Evolutionary conservation across 345 rosid genomes (phyloP).

Genomic region (Chamaenerion angustifolium): DNA sequence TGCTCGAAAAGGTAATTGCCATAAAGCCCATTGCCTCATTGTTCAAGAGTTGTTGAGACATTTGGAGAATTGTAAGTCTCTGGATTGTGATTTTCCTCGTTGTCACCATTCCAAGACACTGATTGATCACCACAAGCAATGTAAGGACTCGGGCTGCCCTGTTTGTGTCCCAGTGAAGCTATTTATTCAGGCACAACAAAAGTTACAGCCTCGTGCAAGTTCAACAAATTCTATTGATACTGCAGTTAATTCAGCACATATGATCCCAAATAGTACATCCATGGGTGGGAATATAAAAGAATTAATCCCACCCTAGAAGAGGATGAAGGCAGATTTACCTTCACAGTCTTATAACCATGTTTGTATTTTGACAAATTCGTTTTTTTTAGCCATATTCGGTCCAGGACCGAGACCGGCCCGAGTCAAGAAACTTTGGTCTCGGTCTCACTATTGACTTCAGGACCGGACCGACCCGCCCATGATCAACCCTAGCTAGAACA

Average conservation of each 20-base stretch:
- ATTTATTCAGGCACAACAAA: conserved; percentile 37
- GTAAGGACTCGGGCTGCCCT: conserved; percentile 59
- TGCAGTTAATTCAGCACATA: conserved; percentile 25
- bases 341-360: conserved; percentile 29
- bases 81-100: conserved; percentile 57
- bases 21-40: conserved; percentile 37
- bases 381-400: too few relatives aligned
- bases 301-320: conserved; percentile 62
- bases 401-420: too few relatives aligned
- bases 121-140: conserved; percentile 49
- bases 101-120: conserved; percentile 59
- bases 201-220: conserved; percentile 29
- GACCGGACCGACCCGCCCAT: too few relatives aligned
- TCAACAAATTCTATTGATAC: conserved; percentile 20
- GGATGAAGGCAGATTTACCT: conserved; percentile 66
- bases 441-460: too few relatives aligned
- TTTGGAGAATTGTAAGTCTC: conserved; percentile 49
- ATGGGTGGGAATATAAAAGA: conserved; percentile 35
- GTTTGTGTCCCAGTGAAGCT: conserved; percentile 76
- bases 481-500: too few relatives aligned
- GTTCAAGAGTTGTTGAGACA: conserved; percentile 61
- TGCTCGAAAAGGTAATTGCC: conserved; percentile 76
- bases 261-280: conserved; percentile 26
- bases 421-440: too few relatives aligned
- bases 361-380: too few relatives aligned